Percentiles rank a stretch among this genome's conserved stretches.
Evolutionary conservation across 1,139 yeast genomes (phyloP).

Genomic region (Pichia sp.): DNA sequence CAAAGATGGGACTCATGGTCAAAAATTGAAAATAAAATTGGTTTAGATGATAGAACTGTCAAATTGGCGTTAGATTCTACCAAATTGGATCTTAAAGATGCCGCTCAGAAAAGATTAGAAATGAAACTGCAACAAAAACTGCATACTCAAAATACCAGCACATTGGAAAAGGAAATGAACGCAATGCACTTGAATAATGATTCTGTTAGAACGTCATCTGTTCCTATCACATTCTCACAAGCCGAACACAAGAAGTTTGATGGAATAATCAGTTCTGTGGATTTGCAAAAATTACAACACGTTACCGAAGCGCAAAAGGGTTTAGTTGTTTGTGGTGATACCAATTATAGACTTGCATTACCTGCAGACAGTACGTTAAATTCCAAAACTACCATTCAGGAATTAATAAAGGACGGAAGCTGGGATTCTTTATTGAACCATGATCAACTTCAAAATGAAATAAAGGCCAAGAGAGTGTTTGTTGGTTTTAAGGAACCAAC

Average conservation of each 20-base stretch:
- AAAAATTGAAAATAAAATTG: conserved; percentile 50
- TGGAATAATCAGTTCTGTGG: conserved; percentile 29
- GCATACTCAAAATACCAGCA: not conserved
- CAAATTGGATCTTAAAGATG: conserved; percentile 1
- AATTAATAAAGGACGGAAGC: conserved; percentile 7
- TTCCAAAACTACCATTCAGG: conserved; percentile 10
- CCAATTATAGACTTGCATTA: conserved; percentile 55
- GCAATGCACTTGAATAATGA: conserved; percentile 4
- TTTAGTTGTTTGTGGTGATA: conserved; percentile 66
- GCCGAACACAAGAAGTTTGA: conserved; percentile 41
- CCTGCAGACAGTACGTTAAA: conserved; percentile 23
- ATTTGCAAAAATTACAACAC: conserved; percentile 13
- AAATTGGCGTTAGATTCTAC: conserved; percentile 9
- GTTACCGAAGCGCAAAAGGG: conserved; percentile 15
- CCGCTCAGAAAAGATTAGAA: conserved; percentile 10
- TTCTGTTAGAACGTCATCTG: conserved; percentile 7
- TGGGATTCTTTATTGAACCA: conserved; percentile 47
- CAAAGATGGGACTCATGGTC: conserved; percentile 41
- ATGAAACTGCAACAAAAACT: conserved; percentile 7
- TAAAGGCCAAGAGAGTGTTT: conserved; percentile 52
- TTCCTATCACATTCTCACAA: conserved; percentile 20
- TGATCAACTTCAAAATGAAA: conserved; percentile 60
- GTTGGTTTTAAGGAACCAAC: conserved; percentile 63
- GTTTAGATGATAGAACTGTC: conserved; percentile 40
- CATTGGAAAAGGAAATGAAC: conserved; percentile 3